These are phyloP conservation scores for Epichloe baconii DNA, from an alignment of 2,329 filamentous ascomycete species.

Conservation along the genomic window DNA sequence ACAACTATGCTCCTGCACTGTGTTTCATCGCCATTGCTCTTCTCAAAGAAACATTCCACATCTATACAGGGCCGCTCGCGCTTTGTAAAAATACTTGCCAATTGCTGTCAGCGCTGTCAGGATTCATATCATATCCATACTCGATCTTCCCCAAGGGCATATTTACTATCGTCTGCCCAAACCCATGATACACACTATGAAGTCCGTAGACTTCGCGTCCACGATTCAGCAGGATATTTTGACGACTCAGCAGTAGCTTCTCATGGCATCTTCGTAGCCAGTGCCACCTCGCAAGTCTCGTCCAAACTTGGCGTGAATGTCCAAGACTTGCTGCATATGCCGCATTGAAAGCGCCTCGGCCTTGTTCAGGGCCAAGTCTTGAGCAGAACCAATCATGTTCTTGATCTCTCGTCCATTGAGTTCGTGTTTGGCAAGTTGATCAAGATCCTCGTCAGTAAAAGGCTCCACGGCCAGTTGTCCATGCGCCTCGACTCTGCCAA, in stretches of 20 bases:
- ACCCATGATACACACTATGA: background rate
- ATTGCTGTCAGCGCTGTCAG: background rate
- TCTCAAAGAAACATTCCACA: background rate
- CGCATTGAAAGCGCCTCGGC: constrained; percentile 58
- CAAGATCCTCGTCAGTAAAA: constrained; percentile 56
- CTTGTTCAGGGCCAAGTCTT: constrained; percentile 70
- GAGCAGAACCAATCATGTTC: constrained; percentile 72
- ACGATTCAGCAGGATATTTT: no score
- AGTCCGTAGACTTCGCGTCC: background rate
- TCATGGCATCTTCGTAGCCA: constrained; percentile 74
- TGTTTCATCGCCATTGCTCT: background rate
- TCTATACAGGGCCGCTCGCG: background rate
- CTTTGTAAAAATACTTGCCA: background rate
- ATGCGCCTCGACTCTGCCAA: constrained; percentile 55
- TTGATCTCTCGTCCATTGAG: constrained; percentile 63
- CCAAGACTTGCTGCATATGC: constrained; percentile 72
- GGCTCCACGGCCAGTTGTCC: constrained; percentile 47
- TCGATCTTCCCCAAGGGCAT: background rate
- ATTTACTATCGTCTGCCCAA: no score
- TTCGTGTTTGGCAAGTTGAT: constrained; percentile 51
- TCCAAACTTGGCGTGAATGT: constrained; percentile 72
- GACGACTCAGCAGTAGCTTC: constrained; percentile 49
- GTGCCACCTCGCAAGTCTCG: constrained; percentile 69
- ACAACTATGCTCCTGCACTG: background rate
- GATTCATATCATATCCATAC: background rate